These are phyloP conservation scores for Calendula officinalis DNA, from an alignment of 129 eudicot genomes.

Conservation along the genomic window DNA sequence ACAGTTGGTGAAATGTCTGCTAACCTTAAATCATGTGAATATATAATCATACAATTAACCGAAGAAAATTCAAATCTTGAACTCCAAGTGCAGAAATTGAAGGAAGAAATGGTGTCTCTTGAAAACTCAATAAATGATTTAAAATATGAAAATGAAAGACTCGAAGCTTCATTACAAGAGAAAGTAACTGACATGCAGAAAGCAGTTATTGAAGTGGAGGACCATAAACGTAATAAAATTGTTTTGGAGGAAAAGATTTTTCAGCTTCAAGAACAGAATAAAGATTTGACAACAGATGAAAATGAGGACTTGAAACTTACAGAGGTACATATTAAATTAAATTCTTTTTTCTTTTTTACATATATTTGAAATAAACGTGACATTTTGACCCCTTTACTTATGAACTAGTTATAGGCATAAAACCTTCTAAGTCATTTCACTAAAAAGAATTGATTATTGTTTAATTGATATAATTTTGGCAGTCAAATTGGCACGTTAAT, in stretches of 20 bases:
- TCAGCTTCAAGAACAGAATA: conserved; percentile 46
- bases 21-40: conserved; percentile 41
- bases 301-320: conserved; percentile 23
- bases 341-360: not conserved
- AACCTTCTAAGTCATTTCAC: not conserved
- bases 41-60: conserved; percentile 36
- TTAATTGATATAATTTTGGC: not conserved
- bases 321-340: conserved; percentile 35
- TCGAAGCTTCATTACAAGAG: conserved; percentile 37
- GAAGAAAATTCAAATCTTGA: conserved; percentile 54
- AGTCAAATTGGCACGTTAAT: not conserved
- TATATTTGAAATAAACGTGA: not conserved
- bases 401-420: not conserved
- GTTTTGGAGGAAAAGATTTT: conserved; percentile 62
- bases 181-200: conserved; percentile 44
- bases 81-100: conserved; percentile 48
- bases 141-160: conserved; percentile 50
- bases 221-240: conserved; percentile 37
- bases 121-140: conserved; percentile 46
- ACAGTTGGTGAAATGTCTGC: conserved; percentile 35
- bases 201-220: conserved; percentile 40
- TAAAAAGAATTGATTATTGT: not conserved
- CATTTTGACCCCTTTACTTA: not conserved
- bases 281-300: conserved; percentile 29
- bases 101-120: conserved; percentile 56